phyloP scores from a whole-genome alignment of 176 grass and related monocot genomes.

The Thalia dealbata region DNA sequence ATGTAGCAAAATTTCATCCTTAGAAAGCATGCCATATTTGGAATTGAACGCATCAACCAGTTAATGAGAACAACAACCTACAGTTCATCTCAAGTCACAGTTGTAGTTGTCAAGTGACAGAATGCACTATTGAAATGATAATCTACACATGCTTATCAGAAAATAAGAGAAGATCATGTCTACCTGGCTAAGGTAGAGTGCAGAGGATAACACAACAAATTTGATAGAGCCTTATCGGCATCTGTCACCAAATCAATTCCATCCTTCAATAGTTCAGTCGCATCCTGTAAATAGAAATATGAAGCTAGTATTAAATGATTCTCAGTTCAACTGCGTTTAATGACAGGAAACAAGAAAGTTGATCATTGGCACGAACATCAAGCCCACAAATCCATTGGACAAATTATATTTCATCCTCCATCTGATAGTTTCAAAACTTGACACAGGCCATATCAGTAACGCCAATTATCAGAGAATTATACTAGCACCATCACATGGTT shows the following conservation, averaged over 20 bases:
- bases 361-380: background rate
- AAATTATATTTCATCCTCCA: background rate
- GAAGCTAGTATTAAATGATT: background rate
- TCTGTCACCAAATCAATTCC: conserved; percentile 85
- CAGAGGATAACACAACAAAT: conserved; percentile 86
- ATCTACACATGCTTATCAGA: background rate
- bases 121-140: background rate
- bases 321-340: background rate
- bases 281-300: conserved; percentile 42
- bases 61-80: background rate
- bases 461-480: too few relatives aligned
- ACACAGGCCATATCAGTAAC: background rate
- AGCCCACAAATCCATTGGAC: background rate
- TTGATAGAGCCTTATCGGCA: conserved; percentile 51
- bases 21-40: background rate
- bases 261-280: conserved; percentile 76
- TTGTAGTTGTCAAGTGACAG: too few relatives aligned
- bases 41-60: background rate
- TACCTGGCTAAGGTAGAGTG: conserved; percentile 75
- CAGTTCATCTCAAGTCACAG: too few relatives aligned
- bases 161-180: background rate
- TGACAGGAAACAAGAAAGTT: background rate
- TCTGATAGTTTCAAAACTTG: background rate
- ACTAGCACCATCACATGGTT: background rate
- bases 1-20: conserved; percentile 3